Conservation (phyloP, 805 yeast genomes). For the Millerozyma acaciae region DNA sequence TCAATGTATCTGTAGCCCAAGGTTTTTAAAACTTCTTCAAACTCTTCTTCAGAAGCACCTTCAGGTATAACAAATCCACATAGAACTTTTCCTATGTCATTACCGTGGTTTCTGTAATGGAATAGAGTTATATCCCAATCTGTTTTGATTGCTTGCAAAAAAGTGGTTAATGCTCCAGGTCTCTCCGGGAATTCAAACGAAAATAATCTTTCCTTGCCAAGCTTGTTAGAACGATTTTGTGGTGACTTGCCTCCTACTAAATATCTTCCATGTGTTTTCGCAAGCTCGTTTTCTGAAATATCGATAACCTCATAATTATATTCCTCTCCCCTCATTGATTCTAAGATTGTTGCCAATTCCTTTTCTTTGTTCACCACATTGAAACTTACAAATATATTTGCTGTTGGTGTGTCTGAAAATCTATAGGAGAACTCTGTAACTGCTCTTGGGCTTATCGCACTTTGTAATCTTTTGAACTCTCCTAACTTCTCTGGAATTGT, state of each 20-base stretch:
- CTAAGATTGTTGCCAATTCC: constrained; percentile 65
- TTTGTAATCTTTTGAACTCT: constrained; percentile 74
- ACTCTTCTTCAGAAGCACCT: constrained; percentile 53
- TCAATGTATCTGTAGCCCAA: constrained; percentile 76
- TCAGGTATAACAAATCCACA: constrained; percentile 88
- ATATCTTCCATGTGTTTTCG: constrained; percentile 94
- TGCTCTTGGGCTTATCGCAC: constrained; percentile 76
- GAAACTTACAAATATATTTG: constrained; percentile 85
- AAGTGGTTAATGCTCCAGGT: constrained; percentile 88
- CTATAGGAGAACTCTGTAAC: constrained; percentile 96
- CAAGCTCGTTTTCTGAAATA: constrained; percentile 88
- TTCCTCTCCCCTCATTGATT: constrained; percentile 56
- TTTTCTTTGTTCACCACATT: constrained; percentile 70
- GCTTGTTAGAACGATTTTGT: constrained; percentile 25
- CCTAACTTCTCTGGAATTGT: constrained; percentile 94
- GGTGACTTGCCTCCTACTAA: constrained; percentile 86
- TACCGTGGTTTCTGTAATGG: constrained; percentile 96
- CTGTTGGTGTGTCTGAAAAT: constrained; percentile 50
- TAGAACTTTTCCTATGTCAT: constrained; percentile 87
- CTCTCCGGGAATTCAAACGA: constrained; percentile 95
- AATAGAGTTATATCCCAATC: constrained; percentile 92
- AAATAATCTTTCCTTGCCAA: constrained; percentile 71
- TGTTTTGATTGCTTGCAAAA: constrained; percentile 64
- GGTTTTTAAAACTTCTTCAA: constrained; percentile 62
- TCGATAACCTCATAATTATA: constrained; percentile 67